Conservation (phyloP, 2,329 filamentous ascomycete species). For the Colletotrichum magnum region DNA sequence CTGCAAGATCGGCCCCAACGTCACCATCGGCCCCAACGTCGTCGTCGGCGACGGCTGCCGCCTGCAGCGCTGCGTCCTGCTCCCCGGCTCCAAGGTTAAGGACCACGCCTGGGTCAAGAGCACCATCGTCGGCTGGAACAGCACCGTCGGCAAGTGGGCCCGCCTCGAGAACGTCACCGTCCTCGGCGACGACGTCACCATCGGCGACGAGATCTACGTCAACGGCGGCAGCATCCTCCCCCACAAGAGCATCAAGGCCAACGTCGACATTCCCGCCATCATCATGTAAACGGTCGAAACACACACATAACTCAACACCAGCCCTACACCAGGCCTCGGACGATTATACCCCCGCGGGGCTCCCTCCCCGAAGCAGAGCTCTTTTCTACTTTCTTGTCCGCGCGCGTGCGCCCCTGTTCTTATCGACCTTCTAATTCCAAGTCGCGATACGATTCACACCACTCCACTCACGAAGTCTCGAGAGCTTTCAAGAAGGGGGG, state of each 20-base stretch:
- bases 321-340: slow-evolving; percentile 25
- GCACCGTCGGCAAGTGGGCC: slow-evolving; percentile 94
- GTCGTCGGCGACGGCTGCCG: slow-evolving; percentile 94
- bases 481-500: slow-evolving; percentile 21
- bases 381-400: slow-evolving; percentile 27
- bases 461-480: slow-evolving; percentile 38
- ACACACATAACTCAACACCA: slow-evolving; percentile 1
- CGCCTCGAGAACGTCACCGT: slow-evolving; percentile 98
- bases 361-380: slow-evolving; percentile 13
- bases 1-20: slow-evolving; percentile 97
- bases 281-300: slow-evolving; percentile 68
- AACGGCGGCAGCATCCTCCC: slow-evolving; percentile 96
- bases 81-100: slow-evolving; percentile 94
- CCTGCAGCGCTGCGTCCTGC: slow-evolving; percentile 91
- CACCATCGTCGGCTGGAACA: slow-evolving; percentile 99
- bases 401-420: slow-evolving; percentile 37
- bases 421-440: slow-evolving; percentile 41
- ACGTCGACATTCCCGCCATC: slow-evolving; percentile 85
- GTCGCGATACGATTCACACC: slow-evolving; percentile 39
- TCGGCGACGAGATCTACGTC: slow-evolving; percentile 96
- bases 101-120: slow-evolving; percentile 99
- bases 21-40: slow-evolving; percentile 94
- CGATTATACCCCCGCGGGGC: not conserved
- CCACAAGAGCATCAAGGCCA: slow-evolving; percentile 99
- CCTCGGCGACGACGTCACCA: slow-evolving; percentile 95